These are phyloP conservation scores for Arabidopsis thaliana DNA, from an alignment of 345 rosid genomes.

Conservation along the genomic window DNA sequence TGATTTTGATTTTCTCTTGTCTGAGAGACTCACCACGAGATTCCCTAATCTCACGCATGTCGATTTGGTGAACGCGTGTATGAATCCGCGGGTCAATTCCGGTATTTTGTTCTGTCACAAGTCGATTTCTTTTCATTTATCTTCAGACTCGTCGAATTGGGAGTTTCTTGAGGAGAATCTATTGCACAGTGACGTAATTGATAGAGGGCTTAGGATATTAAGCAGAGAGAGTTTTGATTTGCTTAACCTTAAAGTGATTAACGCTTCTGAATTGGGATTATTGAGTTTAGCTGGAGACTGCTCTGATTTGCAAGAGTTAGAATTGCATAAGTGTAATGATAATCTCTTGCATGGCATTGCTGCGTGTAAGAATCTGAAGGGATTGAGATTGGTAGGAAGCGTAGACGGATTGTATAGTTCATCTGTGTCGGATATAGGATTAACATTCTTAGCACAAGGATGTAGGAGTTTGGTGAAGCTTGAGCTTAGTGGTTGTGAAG, in stretches of 20 bases:
- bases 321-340: conserved; percentile 75
- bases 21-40: conserved; percentile 63
- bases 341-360: conserved; percentile 73
- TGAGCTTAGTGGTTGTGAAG: conserved; percentile 93
- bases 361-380: conserved; percentile 72
- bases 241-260: conserved; percentile 65
- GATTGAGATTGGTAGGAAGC: conserved; percentile 66
- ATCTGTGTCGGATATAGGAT: conserved; percentile 80
- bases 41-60: conserved; percentile 74
- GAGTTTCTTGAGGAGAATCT: conserved; percentile 56
- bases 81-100: conserved; percentile 55
- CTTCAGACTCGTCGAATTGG: conserved; percentile 42
- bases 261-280: conserved; percentile 74
- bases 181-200: conserved; percentile 60
- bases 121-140: conserved; percentile 48
- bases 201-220: conserved; percentile 60
- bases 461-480: conserved; percentile 85
- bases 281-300: conserved; percentile 65
- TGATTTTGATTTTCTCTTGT: conserved; percentile 71
- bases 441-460: conserved; percentile 92
- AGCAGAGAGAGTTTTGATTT: conserved; percentile 71
- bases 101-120: conserved; percentile 57
- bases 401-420: conserved; percentile 74
- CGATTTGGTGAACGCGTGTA: conserved; percentile 56
- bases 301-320: conserved; percentile 71